Base-by-base conservation (phyloP, 345 rosid species). In the Geranium rotundifolium region DNA sequence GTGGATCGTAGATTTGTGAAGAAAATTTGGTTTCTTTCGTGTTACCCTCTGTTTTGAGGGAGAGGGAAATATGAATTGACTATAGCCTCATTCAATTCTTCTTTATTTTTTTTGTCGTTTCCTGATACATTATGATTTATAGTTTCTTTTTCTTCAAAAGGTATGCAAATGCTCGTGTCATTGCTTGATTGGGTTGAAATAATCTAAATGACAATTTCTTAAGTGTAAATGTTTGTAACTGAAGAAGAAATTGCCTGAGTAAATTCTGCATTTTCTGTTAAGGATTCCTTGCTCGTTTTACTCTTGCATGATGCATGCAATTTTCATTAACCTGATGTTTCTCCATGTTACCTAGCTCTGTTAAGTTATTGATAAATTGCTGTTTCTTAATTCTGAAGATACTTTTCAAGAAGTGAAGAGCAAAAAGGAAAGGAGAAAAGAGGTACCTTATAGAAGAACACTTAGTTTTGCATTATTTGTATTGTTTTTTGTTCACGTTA, bases 331-430 rank as follows among this genome's bases (percentile, higher is more conserved):
- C 12, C 46, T 10, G 7, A 34, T 60, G 13, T 13, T 57, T 17
- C 17, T 63, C 16, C 20, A 8, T 54, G 17, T 58, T 27, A 19
- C 9, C 39, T 17, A 29, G 14, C 16, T 9, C 57, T 55, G 16
- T 8, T 37, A 19, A 30, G 60, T 61, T 7, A 19, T 50, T 41
- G 56, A 7, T 68, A 58, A 66, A 57, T 56, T 61, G 19, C 17
- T 20, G 57, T 16, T 58, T 70, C 52, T 68, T 17, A 59, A 37
- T 69, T 31, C 58, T 73, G 79, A 65, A 83, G 88, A 83, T 77
- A 68, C 79, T 41, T 83, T 83, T 75, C 85, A 73, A 59, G 76
- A 75, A 76, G 88, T 83, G 77, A 83, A 81, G 81, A 83, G 83
- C 82, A 83, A 74, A 57, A 83, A 83, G 17, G 88, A 81, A 56